Base-by-base conservation (phyloP, 345 rosid genomes). In the Citrus hindsii region DNA sequence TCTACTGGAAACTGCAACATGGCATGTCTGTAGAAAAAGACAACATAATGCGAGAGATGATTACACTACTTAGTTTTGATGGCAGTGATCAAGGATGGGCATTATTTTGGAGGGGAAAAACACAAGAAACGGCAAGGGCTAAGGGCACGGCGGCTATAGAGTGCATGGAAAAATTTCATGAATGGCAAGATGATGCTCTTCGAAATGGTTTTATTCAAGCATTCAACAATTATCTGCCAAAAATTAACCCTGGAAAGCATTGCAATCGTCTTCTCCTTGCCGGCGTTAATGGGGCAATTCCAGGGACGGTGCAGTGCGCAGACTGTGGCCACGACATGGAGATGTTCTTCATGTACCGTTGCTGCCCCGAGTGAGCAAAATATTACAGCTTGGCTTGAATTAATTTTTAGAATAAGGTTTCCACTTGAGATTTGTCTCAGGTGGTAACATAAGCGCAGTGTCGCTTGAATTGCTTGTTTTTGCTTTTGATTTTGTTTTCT, bases 291-390 rank as follows among this genome's bases (percentile, higher is more conserved):
- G 82, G 81, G 13, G 79, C 37, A 6, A 80, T 86, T 30, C 83
- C 88, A 25, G 27, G 27, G 27, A 25, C 27, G 27, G 27, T 25
- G 48, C 55, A 78, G 3, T 83, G 84, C 0, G 75, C 81, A 0
- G 88, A 83, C 61, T 85, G 84, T 27, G 82, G 84, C 64, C 78
- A 80, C 0, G 32, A 46, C 1, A 83, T 86, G 86, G 88, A 86
- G 85, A 86, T 69, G 80, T 81, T 65, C 80, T 69, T 86, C 66
- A 79, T 86, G 88, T 86, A 83, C 32, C 80, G 76, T 8, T 86
- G 85, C 77, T 81, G 83, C 74, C 35, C 38, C 33, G 86, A 85
- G 4, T 83, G 38, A 83, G 35, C 58, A 30, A 35, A 14, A 28
- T 28, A 28, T 2, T 24, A 6, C 16, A 1, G 30, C 28, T 25